Evolutionary conservation across 108 stramenopile species (phyloP), one percentile per base, ranked within the genome.

Genomic region (Cyclotella baltica): DNA sequence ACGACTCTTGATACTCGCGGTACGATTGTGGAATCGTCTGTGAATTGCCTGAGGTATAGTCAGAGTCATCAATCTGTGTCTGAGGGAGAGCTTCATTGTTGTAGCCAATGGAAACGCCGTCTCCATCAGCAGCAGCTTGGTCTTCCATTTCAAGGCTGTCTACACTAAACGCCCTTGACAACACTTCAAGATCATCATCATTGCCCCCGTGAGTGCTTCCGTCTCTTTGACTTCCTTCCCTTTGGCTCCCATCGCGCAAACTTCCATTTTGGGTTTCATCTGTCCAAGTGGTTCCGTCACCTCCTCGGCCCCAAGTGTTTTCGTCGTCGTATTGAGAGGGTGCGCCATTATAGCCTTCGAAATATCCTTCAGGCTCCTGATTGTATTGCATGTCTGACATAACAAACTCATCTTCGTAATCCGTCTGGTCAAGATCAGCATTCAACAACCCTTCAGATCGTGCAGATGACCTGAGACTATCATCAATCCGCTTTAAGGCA

Each of bases 111-210:
- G 40, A 6, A 6, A 43, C 13, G 40, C 13, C 6, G 6, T 43
- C 40, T 43, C 10, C 11, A 52, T 52, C 18, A 52, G 28, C 58
- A 53, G 8, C 6, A 33, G 30, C 28, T 59, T 59, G 13, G 28
- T 30, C 28, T 30, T 59, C 30, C 25, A 59, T 20, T 20, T 59
- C 29, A 20, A 20, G 13, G 20, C 62, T 63, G 36, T 38, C 20
- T 2, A 63, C 35, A n/a, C 36, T 63, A 22, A 63, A 63, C 22
- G 62, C 62, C 20, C 62, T 36, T 19, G 62, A 63, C 34, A 63
- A 38, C 9, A 38, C 37, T 40, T 63, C 62, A 63, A 63, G 10
- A 38, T 63, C 62, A 63, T 63, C 62, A 30, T 59, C 58, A 30
- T 59, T 31, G 19, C 19, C 18, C 2, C 36, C 37, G 9, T 3